Base-by-base conservation (phyloP, 768 basidiomycete genomes). In the Lactarius trivialis region DNA sequence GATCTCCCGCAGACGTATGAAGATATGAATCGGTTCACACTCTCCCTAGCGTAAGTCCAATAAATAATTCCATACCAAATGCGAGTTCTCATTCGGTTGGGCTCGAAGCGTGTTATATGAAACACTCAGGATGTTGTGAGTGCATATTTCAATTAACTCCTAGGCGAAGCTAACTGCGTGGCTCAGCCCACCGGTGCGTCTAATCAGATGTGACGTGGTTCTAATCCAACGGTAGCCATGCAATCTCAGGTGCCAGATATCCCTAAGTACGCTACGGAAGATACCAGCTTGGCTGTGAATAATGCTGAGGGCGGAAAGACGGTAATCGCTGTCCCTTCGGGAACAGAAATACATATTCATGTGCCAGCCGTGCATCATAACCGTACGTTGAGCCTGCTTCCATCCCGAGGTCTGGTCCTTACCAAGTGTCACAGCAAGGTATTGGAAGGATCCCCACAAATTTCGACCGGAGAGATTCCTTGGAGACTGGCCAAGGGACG, bases 381-480 rank as follows among this genome's bases (percentile, higher is more conserved):
- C 66, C 80, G 81, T 82, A 70, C 14, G 57, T 28, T 11, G 17
- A 14, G 4, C n/a, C 1, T 19, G 15, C 4, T 34, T 26, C 34
- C 26, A 32, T 34, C n/a, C 17, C 5, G 2, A 21, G 11, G n/a
- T 17, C 4, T n/a, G 1, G 49, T 19, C 33, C 55, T 51, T 30
- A 61, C 14, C 30, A 17, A 12, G 30, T 43, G n/a, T 28, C 34
- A 19, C 64, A 83, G 83, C 82, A 32, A 76, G 77, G 37, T 83
- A 83, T 68, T 85, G 83, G 82, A 70, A 79, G 55, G 76, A 83
- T 49, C 82, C 83, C 3, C 63, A 79, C 32, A 66, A 66, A 8
- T 85, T 83, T 70, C 75, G 74, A 19, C 76, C 76, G 4, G 69
- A 70, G 37, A 67, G 76, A 28, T 76, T 76, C 64, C 57, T 75